Evolutionary conservation across 2,329 filamentous ascomycete species (phyloP), one percentile per base, ranked within the genome.

Genomic region (Rachicladosporium sp.): DNA sequence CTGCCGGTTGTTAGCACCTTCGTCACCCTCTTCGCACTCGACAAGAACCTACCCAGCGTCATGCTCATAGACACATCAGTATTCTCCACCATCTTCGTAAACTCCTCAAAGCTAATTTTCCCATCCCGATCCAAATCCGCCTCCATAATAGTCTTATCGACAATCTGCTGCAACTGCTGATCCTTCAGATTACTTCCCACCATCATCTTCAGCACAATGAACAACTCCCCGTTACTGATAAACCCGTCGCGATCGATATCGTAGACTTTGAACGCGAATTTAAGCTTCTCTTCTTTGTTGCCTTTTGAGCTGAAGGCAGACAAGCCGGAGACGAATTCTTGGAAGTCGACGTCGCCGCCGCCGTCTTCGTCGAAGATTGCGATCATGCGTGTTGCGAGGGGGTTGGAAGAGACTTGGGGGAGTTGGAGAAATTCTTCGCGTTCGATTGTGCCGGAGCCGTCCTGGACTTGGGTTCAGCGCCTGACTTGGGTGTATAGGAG

Each of bases 131-230:
- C 91, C 52, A 88, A 73, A 64, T 98, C 91, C 36, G 91, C 91
- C 69, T 98, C 91, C 91, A 96, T 96, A 62, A 98, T 96, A 44
- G 91, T 98, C 78, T 98, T 98, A 70, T 98, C 91, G 52, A 98
- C 91, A 61, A 98, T 98, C 65, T 89, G 91, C 69, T 98, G 91
- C 61, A 98, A 68, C 68, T 98, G 91, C 66, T 95, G 86, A 63
- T 98, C 91, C 73, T 98, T 98, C 57, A 98, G 69, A 65, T 98
- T 98, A 69, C 84, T 95, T 44, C 91, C 91, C 37, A 98, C 91
- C 91, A 98, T 98, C 91, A 98, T 98, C 82, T 98, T 98, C 56
- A 98, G 74, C 57, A 98, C 91, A 56, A 98, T 96, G 64, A 96
- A 98, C 37, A 98, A 76, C 70, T 98, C 91, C 55, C 91, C 91